Conservation (phyloP, 2,329 filamentous ascomycete species). For the Alternaria dauci region DNA sequence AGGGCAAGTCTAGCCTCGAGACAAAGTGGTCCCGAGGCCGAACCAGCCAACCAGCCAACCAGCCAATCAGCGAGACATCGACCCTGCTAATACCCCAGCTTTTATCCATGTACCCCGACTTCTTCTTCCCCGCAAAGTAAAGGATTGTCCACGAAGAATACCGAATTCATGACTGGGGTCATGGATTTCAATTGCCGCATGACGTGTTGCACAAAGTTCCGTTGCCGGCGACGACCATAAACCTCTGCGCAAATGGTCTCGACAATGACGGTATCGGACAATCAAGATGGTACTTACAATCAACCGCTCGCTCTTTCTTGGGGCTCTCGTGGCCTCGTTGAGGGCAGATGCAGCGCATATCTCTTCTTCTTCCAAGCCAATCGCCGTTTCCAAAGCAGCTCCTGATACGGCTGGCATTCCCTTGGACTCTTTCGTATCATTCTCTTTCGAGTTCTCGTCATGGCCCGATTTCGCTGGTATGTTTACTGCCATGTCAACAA, state of each 20-base stretch:
- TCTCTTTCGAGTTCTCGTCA: slow-evolving; percentile 12
- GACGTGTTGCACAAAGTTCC: not conserved
- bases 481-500: too few relatives aligned
- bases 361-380: not conserved
- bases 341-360: slow-evolving; percentile 4
- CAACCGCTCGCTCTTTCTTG: not conserved
- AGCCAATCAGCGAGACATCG: not conserved
- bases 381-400: not conserved
- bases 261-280: not conserved
- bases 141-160: not conserved
- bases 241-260: not conserved
- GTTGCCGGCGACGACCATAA: slow-evolving; percentile 8
- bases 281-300: not conserved
- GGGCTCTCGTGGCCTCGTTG: not conserved
- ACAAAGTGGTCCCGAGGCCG: too few relatives aligned
- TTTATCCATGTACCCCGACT: not conserved
- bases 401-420: slow-evolving; percentile 7
- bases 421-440: slow-evolving; percentile 11
- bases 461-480: slow-evolving; percentile 13
- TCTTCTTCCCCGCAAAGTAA: not conserved
- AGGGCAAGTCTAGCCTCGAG: not conserved
- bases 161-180: not conserved
- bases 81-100: not conserved
- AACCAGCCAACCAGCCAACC: not conserved
- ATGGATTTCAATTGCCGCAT: slow-evolving; percentile 3